These are phyloP conservation scores for Daldinia decipiens DNA, from an alignment of 495 filamentous ascomycete genomes.

Conservation along the genomic window DNA sequence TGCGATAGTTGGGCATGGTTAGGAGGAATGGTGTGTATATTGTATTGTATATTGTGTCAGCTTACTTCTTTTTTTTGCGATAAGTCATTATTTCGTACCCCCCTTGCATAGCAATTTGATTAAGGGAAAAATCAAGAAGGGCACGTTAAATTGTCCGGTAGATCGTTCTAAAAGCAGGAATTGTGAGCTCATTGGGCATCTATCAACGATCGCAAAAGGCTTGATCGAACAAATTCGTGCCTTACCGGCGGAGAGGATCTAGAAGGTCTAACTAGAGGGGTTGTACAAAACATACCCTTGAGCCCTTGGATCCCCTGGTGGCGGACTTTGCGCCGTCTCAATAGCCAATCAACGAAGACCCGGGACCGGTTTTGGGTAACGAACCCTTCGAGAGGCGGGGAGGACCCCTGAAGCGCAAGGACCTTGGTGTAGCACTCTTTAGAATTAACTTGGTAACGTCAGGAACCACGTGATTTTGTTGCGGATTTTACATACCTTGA, in stretches of 20 bases:
- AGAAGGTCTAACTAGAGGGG: slow-evolving; percentile 6
- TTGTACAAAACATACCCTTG: slow-evolving; percentile 11
- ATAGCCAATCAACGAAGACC: slow-evolving; percentile 26
- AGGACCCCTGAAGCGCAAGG: slow-evolving; percentile 36
- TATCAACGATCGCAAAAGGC: slow-evolving; percentile 18
- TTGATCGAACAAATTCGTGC: slow-evolving; percentile 28
- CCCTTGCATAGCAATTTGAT: slow-evolving; percentile 37
- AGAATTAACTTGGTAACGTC: slow-evolving; percentile 25
- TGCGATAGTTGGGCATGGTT: neutral
- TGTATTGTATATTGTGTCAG: slow-evolving; percentile 14
- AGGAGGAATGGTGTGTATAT: neutral
- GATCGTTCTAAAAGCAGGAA: slow-evolving; percentile 13
- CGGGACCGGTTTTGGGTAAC: neutral
- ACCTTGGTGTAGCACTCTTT: neutral
- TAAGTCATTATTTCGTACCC: slow-evolving; percentile 13
- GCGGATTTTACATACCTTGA: neutral
- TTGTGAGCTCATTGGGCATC: slow-evolving; percentile 31
- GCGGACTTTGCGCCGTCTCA: slow-evolving; percentile 28
- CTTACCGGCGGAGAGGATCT: slow-evolving; percentile 23
- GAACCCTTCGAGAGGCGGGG: slow-evolving; percentile 20
- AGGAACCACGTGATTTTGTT: slow-evolving; percentile 22
- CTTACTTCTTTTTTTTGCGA: slow-evolving; percentile 24
- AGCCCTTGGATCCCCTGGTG: neutral
- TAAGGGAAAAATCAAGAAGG: slow-evolving; percentile 8
- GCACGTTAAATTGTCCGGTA: slow-evolving; percentile 10